Base-by-base conservation (phyloP, 2,329 filamentous ascomycete species). In the Pseudopithomyces chartarum region DNA sequence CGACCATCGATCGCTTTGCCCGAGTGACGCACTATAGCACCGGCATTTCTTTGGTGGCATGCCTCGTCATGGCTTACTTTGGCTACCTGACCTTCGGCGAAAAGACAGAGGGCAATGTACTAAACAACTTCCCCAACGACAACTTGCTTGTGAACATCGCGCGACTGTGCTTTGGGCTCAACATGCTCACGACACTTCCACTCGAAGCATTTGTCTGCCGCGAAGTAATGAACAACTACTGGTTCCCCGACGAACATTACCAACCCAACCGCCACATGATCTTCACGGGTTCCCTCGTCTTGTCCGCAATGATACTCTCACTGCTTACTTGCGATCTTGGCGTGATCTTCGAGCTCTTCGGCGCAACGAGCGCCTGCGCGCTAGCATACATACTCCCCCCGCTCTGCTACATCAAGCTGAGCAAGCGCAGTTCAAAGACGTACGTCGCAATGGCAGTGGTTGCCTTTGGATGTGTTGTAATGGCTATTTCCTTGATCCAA, bases 151-250 rank as follows among this genome's bases (percentile, higher is more conserved):
- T 98, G 72, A 98, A 97, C 77, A 84, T 99, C 56, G 95, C 95
- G 20, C 89, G 95, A 52, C 84, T 99, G 49, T 97, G 92, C 78
- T 98, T 99, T 73, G 95, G 95, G 1, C 85, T 99, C 64, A 99
- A 99, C 82, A 99, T 99, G 95, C 87, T 99, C 68, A 97, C 95
- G 13, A 98, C 95, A 1, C 82, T 99, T 34, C 95, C 95, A 0
- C 88, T 99, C 58, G 95, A 99, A 81, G 93, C 92, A 15, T 99
- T 99, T 75, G 95, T 99, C 53, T 99, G 95, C 77, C 87, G 95
- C 70, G 95, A 97, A 77, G 93, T 97, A 61, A 96, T 97, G 91
- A 85, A 91, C 65, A 92, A 91, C 61, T 97, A 96, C 72, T 90
- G 85, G 75, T 89, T 87, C 63, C 84, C 86, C 1, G 79, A 84